Evolutionary conservation across 257 asterid genomes (phyloP), one percentile per base, ranked within the genome.

Genomic region (Lantana camara): DNA sequence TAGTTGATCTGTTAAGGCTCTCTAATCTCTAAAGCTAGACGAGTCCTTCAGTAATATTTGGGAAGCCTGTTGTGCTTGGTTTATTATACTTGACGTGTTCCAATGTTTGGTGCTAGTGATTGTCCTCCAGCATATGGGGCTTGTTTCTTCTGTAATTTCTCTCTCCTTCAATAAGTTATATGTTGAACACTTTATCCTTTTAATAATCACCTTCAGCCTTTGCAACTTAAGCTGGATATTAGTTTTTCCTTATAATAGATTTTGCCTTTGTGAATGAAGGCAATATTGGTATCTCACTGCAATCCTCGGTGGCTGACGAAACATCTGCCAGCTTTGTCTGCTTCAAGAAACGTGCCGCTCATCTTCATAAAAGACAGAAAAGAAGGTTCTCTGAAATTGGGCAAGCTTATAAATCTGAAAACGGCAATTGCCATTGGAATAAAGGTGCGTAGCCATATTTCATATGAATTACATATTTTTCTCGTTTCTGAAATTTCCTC

Each of bases 351-450:
- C 9, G 96, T 89, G 44, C 95, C 97, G 7, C 57, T 93, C 63
- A 73, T 89, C 62, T 60, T 72, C 53, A 66, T 89, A 58, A 85
- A 73, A 78, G 97, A 93, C 52, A 82, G 64, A 37, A 83, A 75
- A 72, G 75, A 76, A 68, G 97, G 91, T 63, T 93, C 97, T 53
- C 62, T 81, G 59, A 81, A 90, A 73, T 77, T 93, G 71, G 96
- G 98, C 30, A 88, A 87, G 75, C 71, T 93, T 56, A 68, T 93
- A 15, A 88, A 90, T 71, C 78, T 93, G 51, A 93, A 80, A 80
- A 87, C 92, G 47, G 85, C 97, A 53, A 87, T 90, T 35, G 83
- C 96, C 61, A 73, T 93, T 58, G 97, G 97, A 38, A 72, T 90
- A 58, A 93, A 90, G 95, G 97, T 85, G 15, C 47, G 75, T 17